A percentile compares a stretch with the other conserved stretches of the same genome.
These are phyloP conservation scores for Deinandra increscens DNA, from an alignment of 129 eudicot species.

Conservation along the genomic window DNA sequence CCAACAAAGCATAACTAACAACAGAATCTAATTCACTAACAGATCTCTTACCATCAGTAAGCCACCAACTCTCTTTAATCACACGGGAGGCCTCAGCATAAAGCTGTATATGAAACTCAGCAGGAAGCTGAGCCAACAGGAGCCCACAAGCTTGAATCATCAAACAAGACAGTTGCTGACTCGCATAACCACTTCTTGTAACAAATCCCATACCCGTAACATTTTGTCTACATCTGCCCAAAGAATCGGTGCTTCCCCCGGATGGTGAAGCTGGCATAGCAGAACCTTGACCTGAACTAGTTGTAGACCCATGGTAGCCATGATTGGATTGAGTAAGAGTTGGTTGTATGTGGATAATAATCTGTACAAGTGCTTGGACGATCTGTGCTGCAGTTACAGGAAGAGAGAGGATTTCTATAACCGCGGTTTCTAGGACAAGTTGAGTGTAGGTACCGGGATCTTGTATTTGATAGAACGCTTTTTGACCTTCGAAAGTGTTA, in stretches of 20 bases:
- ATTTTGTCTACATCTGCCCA: constrained; percentile 63
- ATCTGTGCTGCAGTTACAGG: constrained; percentile 82
- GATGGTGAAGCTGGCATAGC: constrained; percentile 94
- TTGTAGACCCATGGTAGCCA: constrained; percentile 58
- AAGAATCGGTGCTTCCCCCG: constrained; percentile 93
- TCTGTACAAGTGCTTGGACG: constrained; percentile 82
- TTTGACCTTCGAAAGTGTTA: constrained; percentile 68
- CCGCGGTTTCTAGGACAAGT: constrained; percentile 90
- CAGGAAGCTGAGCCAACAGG: constrained; percentile 91
- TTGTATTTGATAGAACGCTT: constrained; percentile 88
- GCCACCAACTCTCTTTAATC: constrained; percentile 97
- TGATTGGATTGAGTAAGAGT: constrained; percentile 87
- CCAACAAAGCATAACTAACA: constrained; percentile 91
- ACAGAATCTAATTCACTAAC: constrained; percentile 78
- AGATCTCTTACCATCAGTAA: constrained; percentile 73
- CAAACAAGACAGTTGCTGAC: constrained; percentile 94
- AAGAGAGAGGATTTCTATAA: constrained; percentile 82
- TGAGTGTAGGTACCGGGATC: constrained; percentile 96
- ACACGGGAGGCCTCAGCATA: constrained; percentile 86
- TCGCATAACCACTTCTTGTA: constrained; percentile 87
- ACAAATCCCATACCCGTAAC: constrained; percentile 68
- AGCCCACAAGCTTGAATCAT: constrained; percentile 97
- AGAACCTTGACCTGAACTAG: constrained; percentile 60
- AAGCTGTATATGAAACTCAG: constrained; percentile 81
- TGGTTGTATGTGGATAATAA: constrained; percentile 88